Conservation (phyloP, 1,139 yeast genomes). For the Blastobotrys serpentis region DNA sequence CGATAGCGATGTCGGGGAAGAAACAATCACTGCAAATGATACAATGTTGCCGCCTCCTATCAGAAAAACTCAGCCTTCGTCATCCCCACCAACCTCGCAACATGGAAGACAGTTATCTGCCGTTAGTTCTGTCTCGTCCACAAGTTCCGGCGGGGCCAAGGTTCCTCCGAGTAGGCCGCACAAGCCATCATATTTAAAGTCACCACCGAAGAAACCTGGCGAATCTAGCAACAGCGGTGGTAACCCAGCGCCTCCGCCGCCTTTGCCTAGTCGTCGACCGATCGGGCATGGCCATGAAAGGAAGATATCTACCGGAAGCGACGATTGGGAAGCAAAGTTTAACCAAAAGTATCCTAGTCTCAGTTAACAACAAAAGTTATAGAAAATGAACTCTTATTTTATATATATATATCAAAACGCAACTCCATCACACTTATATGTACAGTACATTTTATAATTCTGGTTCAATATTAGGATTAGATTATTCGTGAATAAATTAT, state of each 20-base stretch:
- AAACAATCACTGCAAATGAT: slow-evolving; percentile 10
- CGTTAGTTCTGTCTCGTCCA: slow-evolving; percentile 28
- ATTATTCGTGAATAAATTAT: no score
- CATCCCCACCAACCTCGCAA: slow-evolving; percentile 13
- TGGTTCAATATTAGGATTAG: no score
- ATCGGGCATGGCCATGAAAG: not conserved
- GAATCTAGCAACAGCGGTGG: not conserved
- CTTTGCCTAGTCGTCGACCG: slow-evolving; percentile 1
- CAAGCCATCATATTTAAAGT: slow-evolving; percentile 17
- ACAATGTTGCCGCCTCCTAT: slow-evolving; percentile 11
- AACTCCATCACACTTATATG: no score
- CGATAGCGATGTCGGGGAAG: slow-evolving; percentile 12
- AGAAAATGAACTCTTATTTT: not conserved
- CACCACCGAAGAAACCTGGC: slow-evolving; percentile 14
- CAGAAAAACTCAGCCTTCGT: not conserved
- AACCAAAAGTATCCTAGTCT: slow-evolving; percentile 36
- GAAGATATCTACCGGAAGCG: slow-evolving; percentile 8
- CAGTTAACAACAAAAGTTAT: slow-evolving; percentile 19
- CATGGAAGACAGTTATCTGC: slow-evolving; percentile 30
- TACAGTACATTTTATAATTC: no score
- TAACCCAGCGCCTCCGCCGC: slow-evolving; percentile 6
- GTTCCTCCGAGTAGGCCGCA: slow-evolving; percentile 17
- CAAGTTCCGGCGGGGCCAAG: slow-evolving; percentile 7
- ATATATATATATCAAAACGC: no score
- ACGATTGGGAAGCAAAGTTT: slow-evolving; percentile 34